phyloP scores from a whole-genome alignment of 108 stramenopile species.

The Skeletonema tropicum region DNA sequence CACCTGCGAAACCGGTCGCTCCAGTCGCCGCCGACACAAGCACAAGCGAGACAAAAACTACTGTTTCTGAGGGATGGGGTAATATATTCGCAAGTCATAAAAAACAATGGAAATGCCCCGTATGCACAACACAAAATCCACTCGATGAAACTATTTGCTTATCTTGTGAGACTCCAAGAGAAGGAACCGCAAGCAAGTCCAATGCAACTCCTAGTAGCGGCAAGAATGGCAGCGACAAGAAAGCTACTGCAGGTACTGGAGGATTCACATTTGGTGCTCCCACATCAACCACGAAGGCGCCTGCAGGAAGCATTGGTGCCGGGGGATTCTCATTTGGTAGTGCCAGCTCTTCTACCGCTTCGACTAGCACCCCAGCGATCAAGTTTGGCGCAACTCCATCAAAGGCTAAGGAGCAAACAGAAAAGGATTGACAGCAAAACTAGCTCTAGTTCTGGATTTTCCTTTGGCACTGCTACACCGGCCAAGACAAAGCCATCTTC shows the following conservation, averaged over 20 bases:
- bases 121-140: slow-evolving; percentile 40
- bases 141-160: slow-evolving; percentile 23
- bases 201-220: not conserved
- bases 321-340: slow-evolving; percentile 27
- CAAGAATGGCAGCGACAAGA: slow-evolving; percentile 1
- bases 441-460: not conserved
- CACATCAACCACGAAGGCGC: not conserved
- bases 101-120: slow-evolving; percentile 61
- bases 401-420: slow-evolving; percentile 13
- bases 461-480: slow-evolving; percentile 1
- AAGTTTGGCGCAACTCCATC: slow-evolving; percentile 11
- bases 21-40: slow-evolving; percentile 2
- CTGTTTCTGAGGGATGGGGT: slow-evolving; percentile 41
- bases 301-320: slow-evolving; percentile 6
- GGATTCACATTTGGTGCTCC: slow-evolving; percentile 27
- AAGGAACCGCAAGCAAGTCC: slow-evolving; percentile 7
- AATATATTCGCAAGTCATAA: slow-evolving; percentile 41
- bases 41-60: not conserved
- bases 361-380: not conserved
- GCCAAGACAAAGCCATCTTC: slow-evolving; percentile 11
- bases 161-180: slow-evolving; percentile 45
- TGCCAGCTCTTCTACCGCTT: slow-evolving; percentile 4
- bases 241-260: slow-evolving; percentile 22
- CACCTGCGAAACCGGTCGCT: not conserved
- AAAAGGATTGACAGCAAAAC: not conserved